These are phyloP conservation scores for Pythium grandisporangium DNA, from an alignment of 352 stramenopile genomes.

Conservation along the genomic window DNA sequence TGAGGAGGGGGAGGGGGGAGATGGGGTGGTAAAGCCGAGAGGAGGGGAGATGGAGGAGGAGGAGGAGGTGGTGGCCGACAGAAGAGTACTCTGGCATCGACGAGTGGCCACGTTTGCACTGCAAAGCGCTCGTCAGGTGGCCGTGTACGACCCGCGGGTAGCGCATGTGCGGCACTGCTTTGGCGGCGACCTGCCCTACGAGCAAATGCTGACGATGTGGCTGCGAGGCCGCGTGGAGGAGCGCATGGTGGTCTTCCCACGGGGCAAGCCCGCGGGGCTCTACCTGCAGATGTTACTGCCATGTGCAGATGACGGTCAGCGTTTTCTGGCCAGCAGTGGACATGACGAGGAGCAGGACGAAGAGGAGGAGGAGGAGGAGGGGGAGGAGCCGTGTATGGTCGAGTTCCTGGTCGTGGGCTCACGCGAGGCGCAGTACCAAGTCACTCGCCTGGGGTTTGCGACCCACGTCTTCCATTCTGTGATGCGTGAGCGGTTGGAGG, in stretches of 20 bases:
- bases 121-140: background rate
- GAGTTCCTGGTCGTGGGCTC: slow-evolving; percentile 41
- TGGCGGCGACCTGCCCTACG: slow-evolving; percentile 5
- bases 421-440: slow-evolving; percentile 12
- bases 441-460: slow-evolving; percentile 28
- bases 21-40: no score
- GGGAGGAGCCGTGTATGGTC: slow-evolving; percentile 11
- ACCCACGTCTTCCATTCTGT: slow-evolving; percentile 41
- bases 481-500: slow-evolving; percentile 20
- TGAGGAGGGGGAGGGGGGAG: no score
- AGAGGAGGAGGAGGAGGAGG: background rate
- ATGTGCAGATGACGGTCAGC: no score
- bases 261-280: slow-evolving; percentile 30
- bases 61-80: background rate
- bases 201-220: slow-evolving; percentile 20
- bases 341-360: no score
- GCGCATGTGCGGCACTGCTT: slow-evolving; percentile 11
- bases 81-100: slow-evolving; percentile 3
- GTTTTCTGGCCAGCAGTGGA: no score
- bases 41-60: background rate
- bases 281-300: slow-evolving; percentile 61
- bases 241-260: slow-evolving; percentile 37
- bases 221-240: slow-evolving; percentile 26
- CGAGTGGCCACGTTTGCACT: slow-evolving; percentile 5
- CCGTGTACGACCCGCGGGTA: slow-evolving; percentile 7